Evolutionary conservation across 768 basidiomycete species (phyloP).

Genomic region (Lactarius pseudohatsudake): DNA sequence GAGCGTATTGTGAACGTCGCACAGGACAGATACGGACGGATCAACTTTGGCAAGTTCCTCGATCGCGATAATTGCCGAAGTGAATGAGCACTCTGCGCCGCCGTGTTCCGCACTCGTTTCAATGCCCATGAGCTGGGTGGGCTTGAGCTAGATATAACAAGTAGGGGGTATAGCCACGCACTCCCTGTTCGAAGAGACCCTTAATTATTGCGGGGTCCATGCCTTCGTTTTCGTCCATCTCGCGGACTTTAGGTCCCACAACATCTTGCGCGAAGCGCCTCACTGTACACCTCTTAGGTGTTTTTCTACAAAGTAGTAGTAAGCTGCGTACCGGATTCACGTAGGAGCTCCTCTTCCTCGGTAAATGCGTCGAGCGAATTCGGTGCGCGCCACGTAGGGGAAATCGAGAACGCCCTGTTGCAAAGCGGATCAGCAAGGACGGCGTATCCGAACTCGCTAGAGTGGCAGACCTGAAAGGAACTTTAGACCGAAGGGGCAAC

Average conservation of each 20-base stretch:
- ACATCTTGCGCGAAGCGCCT: constrained; percentile 87
- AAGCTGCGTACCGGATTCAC: constrained; percentile 72
- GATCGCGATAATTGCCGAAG: constrained; percentile 91
- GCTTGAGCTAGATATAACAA: constrained; percentile 8
- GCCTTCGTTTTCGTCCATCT: constrained; percentile 96
- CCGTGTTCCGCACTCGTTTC: constrained; percentile 84
- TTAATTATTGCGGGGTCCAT: constrained; percentile 90
- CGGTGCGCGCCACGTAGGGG: constrained; percentile 31
- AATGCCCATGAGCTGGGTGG: constrained; percentile 88
- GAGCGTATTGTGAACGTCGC: constrained; percentile 98
- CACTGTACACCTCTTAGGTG: constrained; percentile 48
- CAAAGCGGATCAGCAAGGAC: constrained; percentile 14
- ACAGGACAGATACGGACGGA: constrained; percentile 93
- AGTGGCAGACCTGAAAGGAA: constrained; percentile 4
- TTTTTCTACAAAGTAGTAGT: not conserved
- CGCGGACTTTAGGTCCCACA: constrained; percentile 85
- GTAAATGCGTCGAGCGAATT: constrained; percentile 81
- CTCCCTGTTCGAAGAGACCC: constrained; percentile 93
- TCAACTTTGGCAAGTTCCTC: constrained; percentile 97
- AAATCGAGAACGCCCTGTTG: constrained; percentile 30
- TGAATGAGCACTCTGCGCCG: constrained; percentile 90
- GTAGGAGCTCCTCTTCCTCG: constrained; percentile 92
- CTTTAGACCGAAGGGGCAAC: not conserved
- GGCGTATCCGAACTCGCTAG: constrained; percentile 20
- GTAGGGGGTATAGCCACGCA: constrained; percentile 40